Conservation (phyloP, 768 basidiomycete species). For the Symmetrospora coprosmae region DNA sequence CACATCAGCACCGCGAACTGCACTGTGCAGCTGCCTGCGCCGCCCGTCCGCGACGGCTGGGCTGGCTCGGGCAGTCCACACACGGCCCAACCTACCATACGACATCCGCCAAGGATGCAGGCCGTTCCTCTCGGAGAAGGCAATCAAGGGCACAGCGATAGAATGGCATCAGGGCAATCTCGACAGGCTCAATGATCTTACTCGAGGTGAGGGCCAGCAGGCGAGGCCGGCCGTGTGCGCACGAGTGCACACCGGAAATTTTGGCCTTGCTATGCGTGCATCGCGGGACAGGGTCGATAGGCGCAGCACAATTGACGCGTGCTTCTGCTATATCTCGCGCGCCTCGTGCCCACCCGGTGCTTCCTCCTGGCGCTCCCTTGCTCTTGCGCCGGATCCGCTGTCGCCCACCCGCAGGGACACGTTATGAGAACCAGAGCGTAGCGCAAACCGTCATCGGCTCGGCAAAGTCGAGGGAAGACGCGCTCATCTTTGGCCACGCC, state of each 20-base stretch:
- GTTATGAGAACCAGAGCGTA: constrained; percentile 47
- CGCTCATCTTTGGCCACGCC: constrained; percentile 76
- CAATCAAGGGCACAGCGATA: constrained; percentile 54
- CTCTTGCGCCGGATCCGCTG: too few relatives aligned
- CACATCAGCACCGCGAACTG: not conserved
- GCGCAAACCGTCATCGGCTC: constrained; percentile 60
- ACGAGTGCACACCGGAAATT: not conserved
- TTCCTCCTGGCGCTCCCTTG: too few relatives aligned
- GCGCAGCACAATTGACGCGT: too few relatives aligned
- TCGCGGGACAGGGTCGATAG: too few relatives aligned
- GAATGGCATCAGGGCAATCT: constrained; percentile 80
- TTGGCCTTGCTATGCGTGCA: constrained; percentile 41
- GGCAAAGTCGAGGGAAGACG: constrained; percentile 46
- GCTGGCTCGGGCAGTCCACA: constrained; percentile 30
- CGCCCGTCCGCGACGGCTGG: not conserved
- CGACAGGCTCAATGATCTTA: constrained; percentile 58
- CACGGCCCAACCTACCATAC: constrained; percentile 48
- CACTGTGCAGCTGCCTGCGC: not conserved
- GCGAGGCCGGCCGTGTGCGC: too few relatives aligned
- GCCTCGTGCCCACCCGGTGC: too few relatives aligned
- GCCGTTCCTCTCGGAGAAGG: constrained; percentile 59
- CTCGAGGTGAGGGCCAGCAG: constrained; percentile 58
- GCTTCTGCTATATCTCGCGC: too few relatives aligned
- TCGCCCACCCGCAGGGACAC: constrained; percentile 51
- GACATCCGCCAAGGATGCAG: constrained; percentile 57